phyloP scores from a whole-genome alignment of 1,284 basidiomycete genomes.

The Puccinia polysora region DNA sequence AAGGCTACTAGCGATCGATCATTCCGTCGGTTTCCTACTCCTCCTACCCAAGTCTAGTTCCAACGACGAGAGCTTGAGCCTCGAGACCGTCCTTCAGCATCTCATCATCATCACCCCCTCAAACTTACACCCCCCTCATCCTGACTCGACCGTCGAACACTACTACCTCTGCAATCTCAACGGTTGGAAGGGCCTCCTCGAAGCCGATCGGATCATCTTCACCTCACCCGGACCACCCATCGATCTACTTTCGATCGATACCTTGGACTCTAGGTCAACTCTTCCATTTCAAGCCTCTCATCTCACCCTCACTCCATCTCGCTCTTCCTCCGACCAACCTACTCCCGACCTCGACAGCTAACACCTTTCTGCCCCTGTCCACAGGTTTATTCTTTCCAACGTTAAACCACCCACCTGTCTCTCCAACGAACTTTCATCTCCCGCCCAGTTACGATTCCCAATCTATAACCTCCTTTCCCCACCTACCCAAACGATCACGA shows the following conservation, averaged over 20 bases:
- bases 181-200: conserved; percentile 30
- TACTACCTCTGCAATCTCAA: conserved; percentile 15
- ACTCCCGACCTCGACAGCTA: background rate
- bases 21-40: no score
- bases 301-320: background rate
- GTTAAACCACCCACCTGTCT: conserved; percentile 36
- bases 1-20: no score
- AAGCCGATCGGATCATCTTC: conserved; percentile 36
- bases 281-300: background rate
- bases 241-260: background rate
- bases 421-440: conserved; percentile 31
- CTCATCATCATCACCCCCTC: no score
- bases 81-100: no score
- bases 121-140: no score
- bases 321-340: background rate
- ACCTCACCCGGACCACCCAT: conserved; percentile 6
- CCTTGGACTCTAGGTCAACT: conserved; percentile 11
- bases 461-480: conserved; percentile 21
- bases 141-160: no score
- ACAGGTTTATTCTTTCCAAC: background rate
- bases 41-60: no score
- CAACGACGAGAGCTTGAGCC: no score
- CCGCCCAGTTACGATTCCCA: conserved; percentile 15
- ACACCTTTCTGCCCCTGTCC: background rate
- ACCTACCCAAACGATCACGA: background rate